Conservation (phyloP, 495 filamentous ascomycete species). For the Podospora comata region DNA sequence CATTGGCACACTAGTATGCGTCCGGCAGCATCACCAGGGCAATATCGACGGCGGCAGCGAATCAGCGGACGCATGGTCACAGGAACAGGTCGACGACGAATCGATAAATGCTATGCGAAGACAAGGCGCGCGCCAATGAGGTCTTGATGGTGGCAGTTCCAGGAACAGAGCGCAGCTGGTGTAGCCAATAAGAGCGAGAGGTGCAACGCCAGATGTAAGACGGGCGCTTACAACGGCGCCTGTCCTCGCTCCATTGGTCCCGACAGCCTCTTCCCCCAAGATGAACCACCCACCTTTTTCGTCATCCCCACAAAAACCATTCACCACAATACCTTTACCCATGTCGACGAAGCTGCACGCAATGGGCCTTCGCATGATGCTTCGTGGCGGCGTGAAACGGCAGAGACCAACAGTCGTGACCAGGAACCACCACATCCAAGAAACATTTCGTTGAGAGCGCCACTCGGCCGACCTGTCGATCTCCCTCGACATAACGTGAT, state of each 20-base stretch:
- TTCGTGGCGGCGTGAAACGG: not conserved
- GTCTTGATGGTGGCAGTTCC: constrained; percentile 13
- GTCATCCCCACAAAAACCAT: constrained; percentile 4
- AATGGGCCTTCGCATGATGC: not conserved
- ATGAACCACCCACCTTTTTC: constrained; percentile 19
- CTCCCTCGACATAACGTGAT: not conserved
- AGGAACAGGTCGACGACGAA: constrained; percentile 14
- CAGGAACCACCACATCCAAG: not conserved
- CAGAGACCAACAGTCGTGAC: not conserved
- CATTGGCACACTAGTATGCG: constrained; percentile 16
- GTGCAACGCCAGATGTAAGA: constrained; percentile 21
- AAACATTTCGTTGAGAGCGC: not conserved
- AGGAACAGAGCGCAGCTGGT: constrained; percentile 11
- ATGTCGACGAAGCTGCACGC: not conserved
- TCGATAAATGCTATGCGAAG: constrained; percentile 30
- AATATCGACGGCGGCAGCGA: constrained; percentile 20
- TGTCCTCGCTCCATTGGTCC: constrained; percentile 29
- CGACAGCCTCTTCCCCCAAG: constrained; percentile 10
- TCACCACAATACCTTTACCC: not conserved
- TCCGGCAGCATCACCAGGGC: constrained; percentile 24
- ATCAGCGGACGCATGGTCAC: constrained; percentile 24
- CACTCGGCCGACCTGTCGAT: constrained; percentile 12
- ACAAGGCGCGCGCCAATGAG: constrained; percentile 37
- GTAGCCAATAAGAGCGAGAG: constrained; percentile 28
- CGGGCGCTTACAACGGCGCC: constrained; percentile 35